A percentile compares a stretch with the other conserved stretches of the same genome.
Evolutionary conservation across 805 yeast genomes (phyloP).

Genomic region (Debaryomyces maramus): DNA sequence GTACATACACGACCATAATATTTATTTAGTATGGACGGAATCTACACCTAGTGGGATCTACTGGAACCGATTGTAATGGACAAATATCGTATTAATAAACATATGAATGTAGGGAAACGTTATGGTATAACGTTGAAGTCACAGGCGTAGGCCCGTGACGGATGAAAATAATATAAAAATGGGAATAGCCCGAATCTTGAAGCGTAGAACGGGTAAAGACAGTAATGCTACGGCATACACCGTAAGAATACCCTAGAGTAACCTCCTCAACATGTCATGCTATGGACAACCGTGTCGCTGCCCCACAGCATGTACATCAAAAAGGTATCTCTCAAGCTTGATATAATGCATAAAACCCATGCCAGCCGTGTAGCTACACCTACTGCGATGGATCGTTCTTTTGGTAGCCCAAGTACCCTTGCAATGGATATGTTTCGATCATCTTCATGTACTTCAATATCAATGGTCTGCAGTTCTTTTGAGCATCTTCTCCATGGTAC

Average conservation of each 20-base stretch:
- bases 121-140: neutral
- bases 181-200: too few relatives aligned
- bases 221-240: too few relatives aligned
- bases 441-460: conserved; percentile 75
- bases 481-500: conserved; percentile 47
- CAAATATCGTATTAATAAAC: neutral
- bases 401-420: conserved; percentile 83
- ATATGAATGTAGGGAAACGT: conserved; percentile 1
- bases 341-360: neutral
- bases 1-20: conserved; percentile 4
- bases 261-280: too few relatives aligned
- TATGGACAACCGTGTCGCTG: too few relatives aligned
- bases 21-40: too few relatives aligned
- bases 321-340: too few relatives aligned
- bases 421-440: conserved; percentile 66
- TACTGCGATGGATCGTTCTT: conserved; percentile 78
- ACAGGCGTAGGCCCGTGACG: neutral
- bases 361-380: conserved; percentile 1
- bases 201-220: too few relatives aligned
- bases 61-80: neutral
- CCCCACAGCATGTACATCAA: too few relatives aligned
- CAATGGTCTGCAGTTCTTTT: conserved; percentile 76
- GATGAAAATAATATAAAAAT: neutral
- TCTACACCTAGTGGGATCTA: neutral
- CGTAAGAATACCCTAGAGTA: too few relatives aligned